These are phyloP conservation scores for Trichoderma atrobrunneum DNA, from an alignment of 2,329 filamentous ascomycete genomes.

Conservation along the genomic window DNA sequence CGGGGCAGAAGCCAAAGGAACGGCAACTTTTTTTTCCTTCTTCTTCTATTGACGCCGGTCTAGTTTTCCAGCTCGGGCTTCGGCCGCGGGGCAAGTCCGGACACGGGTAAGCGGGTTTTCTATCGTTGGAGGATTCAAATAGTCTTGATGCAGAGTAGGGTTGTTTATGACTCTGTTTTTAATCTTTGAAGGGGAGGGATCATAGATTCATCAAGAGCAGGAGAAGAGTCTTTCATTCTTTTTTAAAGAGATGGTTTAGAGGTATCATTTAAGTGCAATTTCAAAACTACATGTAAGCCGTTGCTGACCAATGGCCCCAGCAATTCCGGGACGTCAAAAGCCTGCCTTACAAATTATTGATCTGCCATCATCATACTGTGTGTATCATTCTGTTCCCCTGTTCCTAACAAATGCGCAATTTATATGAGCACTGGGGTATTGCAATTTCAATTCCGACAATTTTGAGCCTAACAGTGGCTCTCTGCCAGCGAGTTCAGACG, in stretches of 20 bases:
- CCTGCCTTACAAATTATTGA: neutral
- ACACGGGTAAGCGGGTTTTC: neutral
- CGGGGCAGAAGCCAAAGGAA: conserved; percentile 7
- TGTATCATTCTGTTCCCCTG: neutral
- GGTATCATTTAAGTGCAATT: neutral
- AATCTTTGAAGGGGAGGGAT: too few relatives aligned
- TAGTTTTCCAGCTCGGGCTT: neutral
- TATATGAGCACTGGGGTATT: neutral
- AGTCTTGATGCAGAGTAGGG: too few relatives aligned
- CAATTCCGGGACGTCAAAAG: neutral
- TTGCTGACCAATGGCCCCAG: conserved; percentile 3
- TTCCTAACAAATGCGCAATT: neutral
- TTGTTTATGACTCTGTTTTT: neutral
- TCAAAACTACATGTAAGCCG: neutral
- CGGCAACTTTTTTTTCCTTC: neutral
- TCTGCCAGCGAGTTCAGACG: neutral
- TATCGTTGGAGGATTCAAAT: neutral
- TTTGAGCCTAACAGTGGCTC: neutral
- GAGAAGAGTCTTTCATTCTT: neutral
- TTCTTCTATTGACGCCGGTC: neutral
- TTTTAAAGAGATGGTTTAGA: neutral
- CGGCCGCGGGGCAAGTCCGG: conserved; percentile 1
- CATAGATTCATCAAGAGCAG: too few relatives aligned
- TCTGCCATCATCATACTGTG: neutral
- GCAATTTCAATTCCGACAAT: neutral